Evolutionary conservation across 768 basidiomycete species (phyloP), one percentile per base, ranked within the genome.

Genomic region (Tricholoma flavovirens): DNA sequence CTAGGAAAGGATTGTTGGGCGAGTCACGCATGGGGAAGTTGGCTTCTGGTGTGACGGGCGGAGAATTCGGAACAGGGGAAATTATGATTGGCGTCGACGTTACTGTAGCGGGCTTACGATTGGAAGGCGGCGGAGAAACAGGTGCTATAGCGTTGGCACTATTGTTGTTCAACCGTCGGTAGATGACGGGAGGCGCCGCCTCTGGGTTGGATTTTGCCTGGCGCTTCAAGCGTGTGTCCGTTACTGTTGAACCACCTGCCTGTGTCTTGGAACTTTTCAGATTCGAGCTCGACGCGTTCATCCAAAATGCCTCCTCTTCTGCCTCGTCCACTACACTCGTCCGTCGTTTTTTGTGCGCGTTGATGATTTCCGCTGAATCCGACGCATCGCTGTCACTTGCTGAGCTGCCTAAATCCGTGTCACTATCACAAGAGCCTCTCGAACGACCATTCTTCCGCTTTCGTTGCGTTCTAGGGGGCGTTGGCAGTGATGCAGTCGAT

Each of bases 1-100:
- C 72, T 10, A 89, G 74, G 74, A 90, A 89, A 0, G 88, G 87
- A 56, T 89, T 89, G 58, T 84, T 77, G 1, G 86, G 87, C 3
- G 86, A 85, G 66, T 87, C 86, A 15, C 83, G 81, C 55, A 65
- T 54, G 49, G 71, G 67, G 42, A 75, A 71, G 53, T 66, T 73
- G 14, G 65, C 64, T 49, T 71, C 73, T 1, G 75, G 66, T 6
- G 78, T 77, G 10, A 65, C 64, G n/a, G 77, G 75, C 7, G 76
- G 74, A 11, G 75, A 74, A 53, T 70, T 67, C 19, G 60, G 49
- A 11, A 54, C 30, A 4, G 61, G 33, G 15, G 22, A 40, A 12
- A 56, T 55, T 1, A 56, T 62, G 24, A 53, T 52, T 3, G 59
- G 55, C 11, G 65, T 65, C 15, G 51, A 36, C 59, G 59, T 22